Evolutionary conservation across 2,329 filamentous ascomycete genomes (phyloP).

Genomic region (Thelonectria blattea): DNA sequence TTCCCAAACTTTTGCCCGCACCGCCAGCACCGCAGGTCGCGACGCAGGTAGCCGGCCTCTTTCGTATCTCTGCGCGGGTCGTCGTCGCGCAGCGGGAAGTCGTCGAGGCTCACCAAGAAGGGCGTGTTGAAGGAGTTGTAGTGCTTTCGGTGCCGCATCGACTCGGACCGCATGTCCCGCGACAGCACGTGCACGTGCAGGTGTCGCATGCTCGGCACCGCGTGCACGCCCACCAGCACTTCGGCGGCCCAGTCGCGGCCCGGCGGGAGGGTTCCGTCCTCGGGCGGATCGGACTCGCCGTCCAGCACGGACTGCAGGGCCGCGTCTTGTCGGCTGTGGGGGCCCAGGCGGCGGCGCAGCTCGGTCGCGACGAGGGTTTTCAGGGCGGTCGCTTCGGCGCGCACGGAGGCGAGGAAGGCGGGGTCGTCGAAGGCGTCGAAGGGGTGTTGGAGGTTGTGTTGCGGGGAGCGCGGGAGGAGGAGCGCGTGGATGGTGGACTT

Average conservation of each 20-base stretch:
- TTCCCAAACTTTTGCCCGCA: conserved; percentile 78
- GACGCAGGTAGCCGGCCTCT: conserved; percentile 64
- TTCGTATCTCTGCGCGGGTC: conserved; percentile 67
- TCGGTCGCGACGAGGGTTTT: conserved; percentile 73
- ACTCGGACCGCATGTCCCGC: conserved; percentile 75
- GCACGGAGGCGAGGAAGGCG: conserved; percentile 70
- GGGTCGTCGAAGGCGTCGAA: conserved; percentile 77
- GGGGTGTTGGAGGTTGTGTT: conserved; percentile 70
- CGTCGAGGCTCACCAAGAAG: conserved; percentile 80
- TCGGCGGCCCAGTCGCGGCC: conserved; percentile 82
- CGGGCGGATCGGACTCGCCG: conserved; percentile 49
- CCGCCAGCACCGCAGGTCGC: conserved; percentile 81
- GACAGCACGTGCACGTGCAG: conserved; percentile 89
- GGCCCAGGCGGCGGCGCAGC: conserved; percentile 71
- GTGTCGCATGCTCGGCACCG: conserved; percentile 89
- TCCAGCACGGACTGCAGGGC: conserved; percentile 71
- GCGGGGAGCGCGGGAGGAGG: conserved; percentile 76
- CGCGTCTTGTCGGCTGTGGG: conserved; percentile 66
- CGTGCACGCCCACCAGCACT: conserved; percentile 81
- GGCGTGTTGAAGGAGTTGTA: conserved; percentile 90
- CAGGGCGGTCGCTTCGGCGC: conserved; percentile 65
- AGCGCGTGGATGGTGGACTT: conserved; percentile 87
- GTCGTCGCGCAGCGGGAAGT: conserved; percentile 75
- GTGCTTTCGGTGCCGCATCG: conserved; percentile 81
- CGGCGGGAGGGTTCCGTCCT: conserved; percentile 57